phyloP scores from a whole-genome alignment of 352 stramenopile genomes.

The Globisporangium sylvaticum region DNA sequence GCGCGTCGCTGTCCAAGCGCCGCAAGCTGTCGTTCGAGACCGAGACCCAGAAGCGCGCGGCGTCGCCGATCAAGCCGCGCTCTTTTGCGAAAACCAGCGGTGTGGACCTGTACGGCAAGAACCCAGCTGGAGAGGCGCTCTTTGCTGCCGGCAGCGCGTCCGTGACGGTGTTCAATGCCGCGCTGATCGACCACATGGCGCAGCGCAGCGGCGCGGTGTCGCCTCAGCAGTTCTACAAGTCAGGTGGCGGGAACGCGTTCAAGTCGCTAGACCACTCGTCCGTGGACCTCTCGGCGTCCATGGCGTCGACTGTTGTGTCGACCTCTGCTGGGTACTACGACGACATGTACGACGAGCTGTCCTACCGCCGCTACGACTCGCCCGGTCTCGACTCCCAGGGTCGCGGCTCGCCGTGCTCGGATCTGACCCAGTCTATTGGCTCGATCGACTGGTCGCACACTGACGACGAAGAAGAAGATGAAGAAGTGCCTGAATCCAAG shows the following conservation, averaged over 20 bases:
- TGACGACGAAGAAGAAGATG: slow-evolving; percentile 31
- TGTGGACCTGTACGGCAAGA: slow-evolving; percentile 7
- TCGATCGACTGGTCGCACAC: slow-evolving; percentile 43
- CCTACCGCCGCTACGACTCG: slow-evolving; percentile 29
- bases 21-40: slow-evolving; percentile 37
- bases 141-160: neutral
- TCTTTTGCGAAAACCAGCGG: slow-evolving; percentile 6
- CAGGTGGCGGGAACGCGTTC: slow-evolving; percentile 18
- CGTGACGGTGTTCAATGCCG: slow-evolving; percentile 13
- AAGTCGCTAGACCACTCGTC: slow-evolving; percentile 29
- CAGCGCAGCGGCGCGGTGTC: slow-evolving; percentile 11
- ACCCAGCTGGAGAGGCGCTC: slow-evolving; percentile 5
- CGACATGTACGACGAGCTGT: slow-evolving; percentile 53
- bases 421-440: slow-evolving; percentile 34
- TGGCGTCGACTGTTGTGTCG: slow-evolving; percentile 62
- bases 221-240: slow-evolving; percentile 10
- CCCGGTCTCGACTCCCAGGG: slow-evolving; percentile 16
- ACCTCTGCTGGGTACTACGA: slow-evolving; percentile 43
- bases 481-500: slow-evolving; percentile 6
- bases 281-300: slow-evolving; percentile 60
- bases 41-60: slow-evolving; percentile 6
- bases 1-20: slow-evolving; percentile 29
- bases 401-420: slow-evolving; percentile 12
- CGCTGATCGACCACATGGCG: slow-evolving; percentile 9
- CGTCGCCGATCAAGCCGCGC: slow-evolving; percentile 12